Percentiles rank a stretch among this genome's conserved stretches.
Conservation (phyloP, 1,284 basidiomycete genomes). For the Ganoderma resinaceum region DNA sequence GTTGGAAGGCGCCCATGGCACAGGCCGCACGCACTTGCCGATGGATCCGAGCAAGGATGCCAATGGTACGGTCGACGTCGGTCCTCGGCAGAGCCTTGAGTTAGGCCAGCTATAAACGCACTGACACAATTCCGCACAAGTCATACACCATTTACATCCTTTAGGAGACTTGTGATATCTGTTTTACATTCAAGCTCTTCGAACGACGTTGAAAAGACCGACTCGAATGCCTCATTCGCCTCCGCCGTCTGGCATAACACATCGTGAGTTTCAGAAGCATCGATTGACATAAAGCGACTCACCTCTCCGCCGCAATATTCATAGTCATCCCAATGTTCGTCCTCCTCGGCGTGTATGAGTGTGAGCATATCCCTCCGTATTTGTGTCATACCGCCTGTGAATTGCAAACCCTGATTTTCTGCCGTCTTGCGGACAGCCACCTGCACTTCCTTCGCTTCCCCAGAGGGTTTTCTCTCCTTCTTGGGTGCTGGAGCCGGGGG, state of each 20-base stretch:
- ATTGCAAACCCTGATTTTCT: constrained; percentile 65
- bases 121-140: neutral
- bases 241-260: constrained; percentile 55
- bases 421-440: constrained; percentile 69
- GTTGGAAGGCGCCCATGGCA: neutral
- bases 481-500: constrained; percentile 51
- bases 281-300: constrained; percentile 31
- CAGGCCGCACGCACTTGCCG: neutral
- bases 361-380: constrained; percentile 75
- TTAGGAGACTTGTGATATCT: constrained; percentile 66
- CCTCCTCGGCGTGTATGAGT: constrained; percentile 74
- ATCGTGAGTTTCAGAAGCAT: constrained; percentile 10
- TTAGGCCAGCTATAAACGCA: too few species aligned
- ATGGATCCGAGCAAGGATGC: constrained; percentile 18
- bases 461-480: constrained; percentile 60
- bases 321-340: constrained; percentile 71
- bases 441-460: constrained; percentile 76
- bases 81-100: neutral
- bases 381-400: constrained; percentile 40
- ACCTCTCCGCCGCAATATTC: constrained; percentile 72
- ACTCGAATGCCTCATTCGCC: constrained; percentile 61
- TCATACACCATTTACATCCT: constrained; percentile 64
- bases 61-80: neutral
- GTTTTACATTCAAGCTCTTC: constrained; percentile 64
- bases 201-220: constrained; percentile 65